These are phyloP conservation scores for Ophiocordyceps australis DNA, from an alignment of 2,329 filamentous ascomycete species.

Conservation along the genomic window DNA sequence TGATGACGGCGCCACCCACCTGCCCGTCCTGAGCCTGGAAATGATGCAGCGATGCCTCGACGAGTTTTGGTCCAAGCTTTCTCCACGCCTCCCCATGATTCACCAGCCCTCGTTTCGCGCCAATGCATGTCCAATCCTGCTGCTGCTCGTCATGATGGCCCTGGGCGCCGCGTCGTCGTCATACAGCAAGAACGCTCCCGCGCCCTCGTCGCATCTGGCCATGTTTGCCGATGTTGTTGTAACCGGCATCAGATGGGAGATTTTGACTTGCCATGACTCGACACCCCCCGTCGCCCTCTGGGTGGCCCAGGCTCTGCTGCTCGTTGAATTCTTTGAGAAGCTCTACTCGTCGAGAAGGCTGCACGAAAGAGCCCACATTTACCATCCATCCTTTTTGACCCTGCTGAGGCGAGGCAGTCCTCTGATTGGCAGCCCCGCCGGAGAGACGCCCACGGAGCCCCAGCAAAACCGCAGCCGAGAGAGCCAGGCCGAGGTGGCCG, in stretches of 20 bases:
- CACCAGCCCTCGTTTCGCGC: slow-evolving; percentile 76
- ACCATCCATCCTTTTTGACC: slow-evolving; percentile 72
- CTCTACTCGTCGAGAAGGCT: slow-evolving; percentile 69
- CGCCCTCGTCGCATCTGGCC: slow-evolving; percentile 24
- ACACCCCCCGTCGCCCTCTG: slow-evolving; percentile 70
- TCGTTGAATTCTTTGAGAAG: slow-evolving; percentile 84
- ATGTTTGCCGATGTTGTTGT: slow-evolving; percentile 42
- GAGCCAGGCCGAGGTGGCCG: slow-evolving; percentile 18
- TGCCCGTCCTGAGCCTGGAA: slow-evolving; percentile 43
- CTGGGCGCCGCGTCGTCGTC: slow-evolving; percentile 67
- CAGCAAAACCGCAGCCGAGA: slow-evolving; percentile 2
- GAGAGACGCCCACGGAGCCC: slow-evolving; percentile 56
- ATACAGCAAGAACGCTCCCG: slow-evolving; percentile 44
- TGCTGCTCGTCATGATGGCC: slow-evolving; percentile 68
- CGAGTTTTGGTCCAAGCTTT: slow-evolving; percentile 80
- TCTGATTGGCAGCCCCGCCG: slow-evolving; percentile 59
- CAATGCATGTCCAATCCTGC: slow-evolving; percentile 57
- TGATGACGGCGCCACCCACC: slow-evolving; percentile 21
- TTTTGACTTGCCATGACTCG: slow-evolving; percentile 68
- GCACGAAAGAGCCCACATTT: slow-evolving; percentile 79
- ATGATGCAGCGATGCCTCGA: slow-evolving; percentile 74
- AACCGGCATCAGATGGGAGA: slow-evolving; percentile 60
- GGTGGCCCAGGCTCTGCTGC: slow-evolving; percentile 69
- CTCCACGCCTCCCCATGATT: slow-evolving; percentile 71
- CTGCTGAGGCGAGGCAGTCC: slow-evolving; percentile 75